Conservation (phyloP, 352 stramenopile species). For the Globisporangium apiculatum region DNA sequence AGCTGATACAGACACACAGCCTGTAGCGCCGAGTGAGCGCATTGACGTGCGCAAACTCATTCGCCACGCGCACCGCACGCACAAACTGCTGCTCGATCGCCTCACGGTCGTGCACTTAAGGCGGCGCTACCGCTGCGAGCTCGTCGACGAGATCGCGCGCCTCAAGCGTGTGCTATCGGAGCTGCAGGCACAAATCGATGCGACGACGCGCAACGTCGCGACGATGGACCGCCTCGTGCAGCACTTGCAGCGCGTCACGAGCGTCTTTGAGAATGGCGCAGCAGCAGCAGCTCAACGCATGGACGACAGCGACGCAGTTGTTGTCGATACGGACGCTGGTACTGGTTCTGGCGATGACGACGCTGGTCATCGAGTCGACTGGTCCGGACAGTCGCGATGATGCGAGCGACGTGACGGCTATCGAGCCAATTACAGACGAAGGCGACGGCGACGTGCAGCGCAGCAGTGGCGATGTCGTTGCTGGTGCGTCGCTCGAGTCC, state of each 20-base stretch:
- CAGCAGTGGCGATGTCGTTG: too few species aligned
- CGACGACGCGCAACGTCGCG: constrained; percentile 27
- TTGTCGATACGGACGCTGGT: too few species aligned
- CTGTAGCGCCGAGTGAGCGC: background rate
- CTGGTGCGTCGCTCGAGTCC: too few species aligned
- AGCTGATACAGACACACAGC: too few species aligned
- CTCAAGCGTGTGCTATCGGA: constrained; percentile 21
- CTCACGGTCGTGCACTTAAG: constrained; percentile 17
- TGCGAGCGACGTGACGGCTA: too few species aligned
- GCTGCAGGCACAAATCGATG: constrained; percentile 29
- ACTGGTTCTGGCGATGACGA: too few species aligned
- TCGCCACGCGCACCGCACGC: constrained; percentile 17
- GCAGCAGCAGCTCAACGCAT: too few species aligned
- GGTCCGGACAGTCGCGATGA: too few species aligned
- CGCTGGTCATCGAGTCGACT: too few species aligned
- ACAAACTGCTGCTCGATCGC: constrained; percentile 16
- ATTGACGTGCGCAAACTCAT: constrained; percentile 6
- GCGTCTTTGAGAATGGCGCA: constrained; percentile 8
- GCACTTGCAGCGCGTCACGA: constrained; percentile 22
- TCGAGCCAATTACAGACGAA: too few species aligned
- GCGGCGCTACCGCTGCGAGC: constrained; percentile 17
- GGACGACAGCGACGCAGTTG: too few species aligned
- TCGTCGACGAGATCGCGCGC: constrained; percentile 29
- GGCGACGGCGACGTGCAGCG: too few species aligned
- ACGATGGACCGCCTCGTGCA: constrained; percentile 25